Percentiles rank a stretch among this genome's conserved stretches.
phyloP scores from a whole-genome alignment of 805 yeast species.

The Isabelozyma heimii region DNA sequence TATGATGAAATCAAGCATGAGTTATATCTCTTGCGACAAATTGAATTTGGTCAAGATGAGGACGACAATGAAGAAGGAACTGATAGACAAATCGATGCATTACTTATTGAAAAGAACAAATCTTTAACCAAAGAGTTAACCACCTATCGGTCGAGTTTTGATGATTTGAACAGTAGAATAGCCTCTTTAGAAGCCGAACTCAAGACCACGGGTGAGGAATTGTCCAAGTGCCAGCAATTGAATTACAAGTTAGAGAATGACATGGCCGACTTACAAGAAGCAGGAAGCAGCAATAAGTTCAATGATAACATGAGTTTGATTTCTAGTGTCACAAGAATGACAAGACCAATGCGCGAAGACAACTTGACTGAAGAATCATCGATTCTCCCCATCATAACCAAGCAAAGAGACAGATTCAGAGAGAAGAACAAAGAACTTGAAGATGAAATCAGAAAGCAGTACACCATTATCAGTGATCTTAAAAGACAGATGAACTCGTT shows the following conservation, averaged over 20 bases:
- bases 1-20: slow-evolving; percentile 82
- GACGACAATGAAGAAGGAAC: slow-evolving; percentile 31
- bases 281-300: slow-evolving; percentile 36
- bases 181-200: slow-evolving; percentile 38
- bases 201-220: slow-evolving; percentile 29
- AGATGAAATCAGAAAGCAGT: slow-evolving; percentile 66
- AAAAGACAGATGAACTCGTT: slow-evolving; percentile 61
- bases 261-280: slow-evolving; percentile 54
- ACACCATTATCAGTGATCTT: slow-evolving; percentile 52
- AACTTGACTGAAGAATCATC: slow-evolving; percentile 41
- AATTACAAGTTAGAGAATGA: slow-evolving; percentile 75
- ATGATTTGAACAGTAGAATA: slow-evolving; percentile 41
- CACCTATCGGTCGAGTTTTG: slow-evolving; percentile 58
- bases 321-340: slow-evolving; percentile 44
- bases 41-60: slow-evolving; percentile 62
- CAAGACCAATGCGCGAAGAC: slow-evolving; percentile 30
- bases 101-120: slow-evolving; percentile 68
- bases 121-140: slow-evolving; percentile 69
- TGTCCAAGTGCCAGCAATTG: slow-evolving; percentile 40
- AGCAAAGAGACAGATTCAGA: slow-evolving; percentile 92
- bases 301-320: slow-evolving; percentile 67
- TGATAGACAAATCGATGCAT: slow-evolving; percentile 46
- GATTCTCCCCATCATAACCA: slow-evolving; percentile 82
- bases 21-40: slow-evolving; percentile 64
- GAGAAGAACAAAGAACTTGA: slow-evolving; percentile 81